Evolutionary conservation across 371 early-diverging fungal species (phyloP).

Genomic region (Actinomucor elegans): DNA sequence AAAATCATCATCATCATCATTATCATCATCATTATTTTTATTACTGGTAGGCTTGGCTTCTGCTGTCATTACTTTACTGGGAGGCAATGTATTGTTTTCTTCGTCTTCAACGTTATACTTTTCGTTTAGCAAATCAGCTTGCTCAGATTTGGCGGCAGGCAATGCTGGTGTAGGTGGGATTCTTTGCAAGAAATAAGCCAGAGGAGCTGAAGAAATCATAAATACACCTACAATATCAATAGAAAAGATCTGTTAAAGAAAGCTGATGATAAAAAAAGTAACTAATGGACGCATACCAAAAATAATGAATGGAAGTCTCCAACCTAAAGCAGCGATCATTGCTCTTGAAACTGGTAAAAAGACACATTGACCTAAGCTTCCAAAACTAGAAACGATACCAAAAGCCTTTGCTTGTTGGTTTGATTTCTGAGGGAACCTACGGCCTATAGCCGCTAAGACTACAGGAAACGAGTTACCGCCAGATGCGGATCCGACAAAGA

Average conservation of each 20-base stretch:
- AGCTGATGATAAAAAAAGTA: not conserved
- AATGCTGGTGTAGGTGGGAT: conserved; percentile 8
- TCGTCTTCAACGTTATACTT: not conserved
- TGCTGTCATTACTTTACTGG: too few species aligned
- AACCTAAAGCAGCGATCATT: conserved; percentile 21
- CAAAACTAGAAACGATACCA: conserved; percentile 32
- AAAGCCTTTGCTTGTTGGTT: conserved; percentile 29
- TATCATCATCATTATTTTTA: not conserved
- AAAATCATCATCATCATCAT: not conserved
- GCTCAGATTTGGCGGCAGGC: not conserved
- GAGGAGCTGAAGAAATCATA: conserved; percentile 8
- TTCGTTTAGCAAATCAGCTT: not conserved
- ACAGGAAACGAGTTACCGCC: conserved; percentile 29
- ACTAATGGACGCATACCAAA: conserved; percentile 19
- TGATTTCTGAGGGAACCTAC: conserved; percentile 24
- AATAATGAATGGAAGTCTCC: conserved; percentile 23
- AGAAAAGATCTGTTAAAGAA: not conserved
- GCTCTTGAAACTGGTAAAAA: conserved; percentile 34
- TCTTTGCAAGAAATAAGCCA: conserved; percentile 23
- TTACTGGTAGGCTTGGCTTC: too few species aligned
- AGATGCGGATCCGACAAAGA: conserved; percentile 23
- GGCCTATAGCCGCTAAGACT: conserved; percentile 26
- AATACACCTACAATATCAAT: conserved; percentile 8
- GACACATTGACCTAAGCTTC: conserved; percentile 34
- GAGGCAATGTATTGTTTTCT: not conserved